A percentile compares a stretch with the other conserved stretches of the same genome.
These are phyloP conservation scores for Neonectria faginata DNA, from an alignment of 2,329 filamentous ascomycete genomes.

Conservation along the genomic window DNA sequence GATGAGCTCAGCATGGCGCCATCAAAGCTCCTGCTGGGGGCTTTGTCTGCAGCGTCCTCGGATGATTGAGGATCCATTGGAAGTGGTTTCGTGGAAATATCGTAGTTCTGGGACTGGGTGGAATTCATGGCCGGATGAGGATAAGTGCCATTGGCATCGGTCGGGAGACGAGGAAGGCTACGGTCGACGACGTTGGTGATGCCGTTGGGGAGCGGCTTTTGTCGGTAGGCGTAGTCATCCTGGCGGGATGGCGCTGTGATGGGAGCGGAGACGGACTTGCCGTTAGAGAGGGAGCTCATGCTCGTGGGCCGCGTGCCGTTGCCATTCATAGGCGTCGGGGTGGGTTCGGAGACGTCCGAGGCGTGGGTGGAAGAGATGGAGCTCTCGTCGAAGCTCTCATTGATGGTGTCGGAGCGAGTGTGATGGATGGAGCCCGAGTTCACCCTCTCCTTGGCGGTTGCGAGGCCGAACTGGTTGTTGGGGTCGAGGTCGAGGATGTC, in stretches of 20 bases:
- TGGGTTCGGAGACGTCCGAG: conserved; percentile 62
- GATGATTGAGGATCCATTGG: conserved; percentile 36
- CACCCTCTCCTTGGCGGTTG: conserved; percentile 49
- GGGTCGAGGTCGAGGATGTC: conserved; percentile 60
- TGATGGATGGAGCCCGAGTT: conserved; percentile 54
- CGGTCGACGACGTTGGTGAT: conserved; percentile 47
- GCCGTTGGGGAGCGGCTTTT: conserved; percentile 46
- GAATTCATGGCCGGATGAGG: conserved; percentile 18
- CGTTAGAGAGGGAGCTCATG: conserved; percentile 71
- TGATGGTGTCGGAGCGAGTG: conserved; percentile 59
- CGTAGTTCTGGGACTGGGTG: conserved; percentile 30
- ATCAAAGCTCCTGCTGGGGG: conserved; percentile 34
- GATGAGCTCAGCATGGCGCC: conserved; percentile 28
- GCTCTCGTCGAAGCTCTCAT: conserved; percentile 67
- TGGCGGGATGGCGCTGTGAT: conserved; percentile 44
- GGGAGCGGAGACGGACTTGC: conserved; percentile 56
- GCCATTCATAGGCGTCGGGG: conserved; percentile 58
- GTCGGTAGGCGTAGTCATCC: conserved; percentile 38
- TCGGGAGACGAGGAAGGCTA: conserved; percentile 39
- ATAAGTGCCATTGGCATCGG: conserved; percentile 37
- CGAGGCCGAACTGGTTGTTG: conserved; percentile 53
- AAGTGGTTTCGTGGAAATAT: conserved; percentile 39
- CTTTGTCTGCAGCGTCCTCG: conserved; percentile 32
- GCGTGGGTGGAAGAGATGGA: conserved; percentile 65
- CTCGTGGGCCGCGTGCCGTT: conserved; percentile 60